A percentile compares a stretch with the other conserved stretches of the same genome.
Conservation (phyloP, 495 filamentous ascomycete genomes). For the Elasticomyces elasticus region DNA sequence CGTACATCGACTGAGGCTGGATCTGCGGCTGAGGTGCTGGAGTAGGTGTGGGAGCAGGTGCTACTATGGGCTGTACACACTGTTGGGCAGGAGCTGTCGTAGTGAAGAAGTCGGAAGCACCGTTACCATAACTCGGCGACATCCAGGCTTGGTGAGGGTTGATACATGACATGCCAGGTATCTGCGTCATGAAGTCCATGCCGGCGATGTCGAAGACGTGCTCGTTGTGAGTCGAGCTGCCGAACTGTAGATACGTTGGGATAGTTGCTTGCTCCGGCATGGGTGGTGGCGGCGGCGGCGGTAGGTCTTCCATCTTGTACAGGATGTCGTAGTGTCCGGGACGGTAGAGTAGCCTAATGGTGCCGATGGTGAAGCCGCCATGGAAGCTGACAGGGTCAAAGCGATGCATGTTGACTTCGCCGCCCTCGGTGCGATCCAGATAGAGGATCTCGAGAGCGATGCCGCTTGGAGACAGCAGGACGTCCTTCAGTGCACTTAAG, state of each 20-base stretch:
- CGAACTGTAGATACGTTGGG: constrained; percentile 17
- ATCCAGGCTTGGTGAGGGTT: constrained; percentile 14
- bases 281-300: background rate
- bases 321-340: constrained; percentile 92
- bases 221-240: constrained; percentile 15
- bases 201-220: constrained; percentile 5
- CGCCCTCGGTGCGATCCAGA: constrained; percentile 76
- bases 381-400: constrained; percentile 42
- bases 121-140: constrained; percentile 15
- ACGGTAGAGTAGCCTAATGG: constrained; percentile 57
- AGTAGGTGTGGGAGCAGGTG: constrained; percentile 8
- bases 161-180: constrained; percentile 22
- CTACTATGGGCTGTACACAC: constrained; percentile 9
- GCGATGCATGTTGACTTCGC: constrained; percentile 66
- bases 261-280: background rate
- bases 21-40: constrained; percentile 16
- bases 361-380: constrained; percentile 42
- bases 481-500: constrained; percentile 63
- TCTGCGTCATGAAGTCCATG: constrained; percentile 19
- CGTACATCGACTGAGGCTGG: constrained; percentile 13
- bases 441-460: constrained; percentile 83
- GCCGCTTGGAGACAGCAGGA: constrained; percentile 68
- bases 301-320: constrained; percentile 55
- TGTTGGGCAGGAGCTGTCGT: constrained; percentile 10
- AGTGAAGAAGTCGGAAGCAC: constrained; percentile 15